phyloP scores from a whole-genome alignment of 2,329 filamentous ascomycete genomes.

The Aspergillus sclerotialis region DNA sequence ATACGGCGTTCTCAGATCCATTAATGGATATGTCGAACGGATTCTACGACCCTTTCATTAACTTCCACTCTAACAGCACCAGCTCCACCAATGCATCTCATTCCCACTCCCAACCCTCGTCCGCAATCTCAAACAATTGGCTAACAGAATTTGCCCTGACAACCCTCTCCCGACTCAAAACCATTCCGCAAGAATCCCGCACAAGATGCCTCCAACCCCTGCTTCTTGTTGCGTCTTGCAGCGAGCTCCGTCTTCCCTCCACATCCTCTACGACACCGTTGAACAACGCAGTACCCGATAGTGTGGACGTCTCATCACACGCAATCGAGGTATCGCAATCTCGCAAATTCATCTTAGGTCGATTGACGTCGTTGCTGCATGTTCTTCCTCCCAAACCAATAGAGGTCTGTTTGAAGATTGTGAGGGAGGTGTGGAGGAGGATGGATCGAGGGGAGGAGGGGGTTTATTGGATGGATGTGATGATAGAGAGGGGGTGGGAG shows the following conservation, averaged over 20 bases:
- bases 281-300: slow-evolving; percentile 2
- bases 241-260: slow-evolving; percentile 43
- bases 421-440: slow-evolving; percentile 47
- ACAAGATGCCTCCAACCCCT: slow-evolving; percentile 50
- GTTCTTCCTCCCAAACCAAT: slow-evolving; percentile 48
- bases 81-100: slow-evolving; percentile 22
- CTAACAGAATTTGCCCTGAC: slow-evolving; percentile 47
- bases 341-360: slow-evolving; percentile 43
- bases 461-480: slow-evolving; percentile 51
- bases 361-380: slow-evolving; percentile 40
- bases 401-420: slow-evolving; percentile 42
- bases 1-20: slow-evolving; percentile 17
- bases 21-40: slow-evolving; percentile 15
- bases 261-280: slow-evolving; percentile 11
- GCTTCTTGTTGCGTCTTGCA: slow-evolving; percentile 44
- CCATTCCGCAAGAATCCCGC: slow-evolving; percentile 46
- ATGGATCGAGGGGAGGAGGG: slow-evolving; percentile 42
- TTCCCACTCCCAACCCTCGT: slow-evolving; percentile 18
- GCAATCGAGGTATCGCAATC: slow-evolving; percentile 43
- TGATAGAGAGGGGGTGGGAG: slow-evolving; percentile 52
- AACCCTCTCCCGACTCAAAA: slow-evolving; percentile 43
- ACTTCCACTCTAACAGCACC: slow-evolving; percentile 1
- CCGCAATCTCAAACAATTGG: slow-evolving; percentile 29
- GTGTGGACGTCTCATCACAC: slow-evolving; percentile 25
- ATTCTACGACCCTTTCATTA: slow-evolving; percentile 7